phyloP scores from a whole-genome alignment of 139 green algal species.

The Coelastrella sp. region DNA sequence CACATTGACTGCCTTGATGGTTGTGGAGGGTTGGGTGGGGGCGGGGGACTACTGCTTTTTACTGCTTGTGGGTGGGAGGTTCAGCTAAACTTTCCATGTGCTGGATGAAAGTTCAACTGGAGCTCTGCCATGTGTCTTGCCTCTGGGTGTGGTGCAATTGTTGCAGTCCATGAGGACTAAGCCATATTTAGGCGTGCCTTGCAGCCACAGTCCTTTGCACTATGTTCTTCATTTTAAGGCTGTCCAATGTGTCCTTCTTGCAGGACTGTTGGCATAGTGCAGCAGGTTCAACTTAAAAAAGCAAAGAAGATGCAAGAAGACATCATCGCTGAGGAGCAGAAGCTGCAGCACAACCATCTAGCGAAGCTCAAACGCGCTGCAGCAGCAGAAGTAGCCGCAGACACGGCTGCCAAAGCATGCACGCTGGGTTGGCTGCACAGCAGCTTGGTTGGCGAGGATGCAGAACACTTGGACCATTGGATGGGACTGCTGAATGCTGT shows the following conservation, averaged over 20 bases:
- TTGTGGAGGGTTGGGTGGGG: too few relatives aligned
- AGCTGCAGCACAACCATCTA: constrained; percentile 29
- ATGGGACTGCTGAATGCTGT: constrained; percentile 2
- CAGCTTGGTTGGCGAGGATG: not conserved
- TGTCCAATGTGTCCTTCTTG: not conserved
- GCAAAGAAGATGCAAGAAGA: constrained; percentile 46
- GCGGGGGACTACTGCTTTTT: too few relatives aligned
- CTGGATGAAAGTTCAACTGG: too few relatives aligned
- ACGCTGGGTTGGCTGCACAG: constrained; percentile 24
- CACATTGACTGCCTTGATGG: too few relatives aligned
- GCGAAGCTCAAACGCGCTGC: constrained; percentile 35
- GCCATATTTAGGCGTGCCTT: too few relatives aligned
- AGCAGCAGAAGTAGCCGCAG: constrained; percentile 22
- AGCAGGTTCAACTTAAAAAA: constrained; percentile 45
- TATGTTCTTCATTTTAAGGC: too few relatives aligned
- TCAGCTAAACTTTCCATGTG: too few relatives aligned
- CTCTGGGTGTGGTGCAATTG: too few relatives aligned
- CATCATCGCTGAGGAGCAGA: constrained; percentile 14
- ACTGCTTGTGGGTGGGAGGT: too few relatives aligned
- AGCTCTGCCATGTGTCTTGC: too few relatives aligned
- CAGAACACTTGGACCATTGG: constrained; percentile 24
- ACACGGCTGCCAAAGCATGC: constrained; percentile 13
- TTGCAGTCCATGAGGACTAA: too few relatives aligned
- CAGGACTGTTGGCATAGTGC: constrained; percentile 46
- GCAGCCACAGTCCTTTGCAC: too few relatives aligned